Base-by-base conservation (phyloP, 1,284 basidiomycete species). In the Trichosporon faecale region DNA sequence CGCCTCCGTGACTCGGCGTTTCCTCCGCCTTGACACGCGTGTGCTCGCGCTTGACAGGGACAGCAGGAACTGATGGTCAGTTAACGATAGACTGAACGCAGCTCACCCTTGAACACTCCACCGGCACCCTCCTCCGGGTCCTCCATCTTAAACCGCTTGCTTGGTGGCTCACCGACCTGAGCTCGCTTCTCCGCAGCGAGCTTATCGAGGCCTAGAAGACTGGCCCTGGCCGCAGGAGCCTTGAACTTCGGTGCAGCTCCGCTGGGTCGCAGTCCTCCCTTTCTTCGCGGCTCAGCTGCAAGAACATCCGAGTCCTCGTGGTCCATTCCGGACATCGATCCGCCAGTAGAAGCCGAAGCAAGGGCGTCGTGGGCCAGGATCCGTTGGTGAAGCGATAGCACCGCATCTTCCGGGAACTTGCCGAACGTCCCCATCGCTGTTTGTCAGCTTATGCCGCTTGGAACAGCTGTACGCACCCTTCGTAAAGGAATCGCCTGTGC, bases 1-100 rank as follows among this genome's bases (percentile, higher is more conserved):
- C 95, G 64, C 92, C 91, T 0, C 92, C 91, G 79, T 95, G 92
- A n/a, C 94, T 95, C 0, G 95, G 95, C 0, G 95, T 98, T 75
- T 96, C 94, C 74, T 92, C 91, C 0, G 90, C 91, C 75, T 91
- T 85, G 71, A 92, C 89, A 12, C 95, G 88, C 1, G 87, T 81
- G 76, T 91, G 88, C 46, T 85, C 85, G 14, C 85, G 82, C 60
- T 89, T 87, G 18, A 83, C 86, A 83, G 68, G 86, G 11, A 95
- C 77, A 33, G 82, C 86, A 0, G 94, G 94, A 6, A 95, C 93
- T 61, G 29, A 6, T 12, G 2, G 25, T 60, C 27, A 33, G 57
- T 33, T 6, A 2, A 27, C 3, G 94, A 52, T 9, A 35, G 12
- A 2, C 21, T 2, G 7, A 73, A 86, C 49, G 66, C 92, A 93